These are phyloP conservation scores for Pyrenochaeta sp. DNA, from an alignment of 2,329 filamentous ascomycete genomes.

Conservation along the genomic window DNA sequence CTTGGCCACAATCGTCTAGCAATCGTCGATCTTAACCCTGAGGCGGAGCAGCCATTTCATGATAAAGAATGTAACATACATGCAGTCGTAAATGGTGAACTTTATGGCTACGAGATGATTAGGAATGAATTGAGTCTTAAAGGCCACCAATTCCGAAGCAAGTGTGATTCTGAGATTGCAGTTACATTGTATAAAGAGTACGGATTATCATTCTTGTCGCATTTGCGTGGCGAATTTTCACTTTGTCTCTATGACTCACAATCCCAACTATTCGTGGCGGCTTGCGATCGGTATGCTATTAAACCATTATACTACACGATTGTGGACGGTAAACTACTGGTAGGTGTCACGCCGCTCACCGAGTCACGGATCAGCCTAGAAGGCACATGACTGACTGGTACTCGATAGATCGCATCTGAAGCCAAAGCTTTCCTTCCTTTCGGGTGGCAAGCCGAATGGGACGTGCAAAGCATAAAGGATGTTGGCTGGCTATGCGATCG, in stretches of 20 bases:
- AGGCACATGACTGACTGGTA: background rate
- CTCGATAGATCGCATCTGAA: constrained; percentile 46
- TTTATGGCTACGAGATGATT: constrained; percentile 63
- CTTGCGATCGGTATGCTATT: constrained; percentile 64
- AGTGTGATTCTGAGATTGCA: constrained; percentile 62
- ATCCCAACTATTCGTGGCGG: constrained; percentile 54
- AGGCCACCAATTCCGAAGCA: constrained; percentile 56
- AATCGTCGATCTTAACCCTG: constrained; percentile 34
- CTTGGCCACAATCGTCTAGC: constrained; percentile 38
- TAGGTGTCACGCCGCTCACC: background rate
- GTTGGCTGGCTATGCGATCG: constrained; percentile 56
- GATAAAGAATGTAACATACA: constrained; percentile 49
- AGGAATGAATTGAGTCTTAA: constrained; percentile 46
- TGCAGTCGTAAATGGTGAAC: constrained; percentile 67
- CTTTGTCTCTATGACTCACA: constrained; percentile 61
- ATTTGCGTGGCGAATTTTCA: constrained; percentile 65
- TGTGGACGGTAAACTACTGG: constrained; percentile 51
- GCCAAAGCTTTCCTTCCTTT: constrained; percentile 63
- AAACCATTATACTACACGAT: constrained; percentile 65
- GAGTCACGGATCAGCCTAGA: too few relatives aligned
- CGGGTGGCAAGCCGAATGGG: constrained; percentile 64
- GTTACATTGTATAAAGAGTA: constrained; percentile 56
- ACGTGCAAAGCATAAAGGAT: constrained; percentile 57
- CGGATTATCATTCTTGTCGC: constrained; percentile 56
- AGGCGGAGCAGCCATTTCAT: constrained; percentile 38